Evolutionary conservation across 2,329 filamentous ascomycete genomes (phyloP).

Genomic region (Seiridium cupressi): DNA sequence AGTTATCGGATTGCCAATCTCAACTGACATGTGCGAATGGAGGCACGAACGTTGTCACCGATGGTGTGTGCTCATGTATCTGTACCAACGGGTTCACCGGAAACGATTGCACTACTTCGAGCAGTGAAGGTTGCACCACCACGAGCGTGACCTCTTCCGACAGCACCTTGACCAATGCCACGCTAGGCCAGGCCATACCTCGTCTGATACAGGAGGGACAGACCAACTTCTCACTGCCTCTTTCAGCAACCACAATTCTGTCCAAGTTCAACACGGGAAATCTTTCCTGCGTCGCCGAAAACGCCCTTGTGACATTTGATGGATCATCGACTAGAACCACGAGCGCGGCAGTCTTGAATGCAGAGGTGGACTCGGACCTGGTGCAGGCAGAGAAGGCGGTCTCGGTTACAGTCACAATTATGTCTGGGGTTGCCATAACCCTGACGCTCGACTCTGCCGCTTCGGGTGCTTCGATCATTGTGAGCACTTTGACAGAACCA

Average conservation of each 20-base stretch:
- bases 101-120: slow-evolving; percentile 46
- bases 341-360: slow-evolving; percentile 12
- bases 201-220: slow-evolving; percentile 66
- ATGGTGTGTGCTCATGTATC: slow-evolving; percentile 75
- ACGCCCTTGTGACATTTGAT: slow-evolving; percentile 83
- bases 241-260: slow-evolving; percentile 68
- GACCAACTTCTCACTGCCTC: slow-evolving; percentile 71
- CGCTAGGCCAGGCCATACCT: slow-evolving; percentile 76
- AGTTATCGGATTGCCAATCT: slow-evolving; percentile 53
- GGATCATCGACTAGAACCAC: slow-evolving; percentile 43
- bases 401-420: slow-evolving; percentile 31
- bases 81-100: slow-evolving; percentile 85
- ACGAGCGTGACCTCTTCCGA: slow-evolving; percentile 40
- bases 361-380: slow-evolving; percentile 22
- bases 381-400: slow-evolving; percentile 18
- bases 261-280: slow-evolving; percentile 73
- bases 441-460: slow-evolving; percentile 23
- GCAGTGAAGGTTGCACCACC: slow-evolving; percentile 51
- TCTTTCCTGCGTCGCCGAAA: slow-evolving; percentile 80
- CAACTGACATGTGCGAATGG: slow-evolving; percentile 73
- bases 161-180: slow-evolving; percentile 61
- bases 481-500: slow-evolving; percentile 15
- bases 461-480: slow-evolving; percentile 11
- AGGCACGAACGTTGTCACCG: slow-evolving; percentile 69
- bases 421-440: slow-evolving; percentile 30